Evolutionary conservation across 2,329 filamentous ascomycete genomes (phyloP).

Genomic region (Dactylellina leptospora): DNA sequence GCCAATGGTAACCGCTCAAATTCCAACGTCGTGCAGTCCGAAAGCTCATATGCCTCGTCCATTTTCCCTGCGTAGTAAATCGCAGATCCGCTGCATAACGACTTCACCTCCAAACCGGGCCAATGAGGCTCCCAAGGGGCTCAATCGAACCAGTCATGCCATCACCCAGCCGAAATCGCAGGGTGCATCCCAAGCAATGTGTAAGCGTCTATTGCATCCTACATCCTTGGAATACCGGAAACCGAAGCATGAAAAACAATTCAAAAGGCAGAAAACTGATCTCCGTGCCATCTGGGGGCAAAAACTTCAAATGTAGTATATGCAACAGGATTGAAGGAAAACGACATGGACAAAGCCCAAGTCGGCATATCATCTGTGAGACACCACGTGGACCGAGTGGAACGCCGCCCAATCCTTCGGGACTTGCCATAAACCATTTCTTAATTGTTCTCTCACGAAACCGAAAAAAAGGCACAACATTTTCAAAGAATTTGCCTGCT

Average conservation of each 20-base stretch:
- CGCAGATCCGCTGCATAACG: slow-evolving; percentile 48
- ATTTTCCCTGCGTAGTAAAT: slow-evolving; percentile 17
- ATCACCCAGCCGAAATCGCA: slow-evolving; percentile 99
- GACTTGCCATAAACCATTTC: slow-evolving; percentile 25
- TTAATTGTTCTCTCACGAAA: not conserved
- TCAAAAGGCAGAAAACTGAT: not conserved
- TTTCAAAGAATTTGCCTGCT: slow-evolving; percentile 29
- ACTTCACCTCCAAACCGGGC: slow-evolving; percentile 43
- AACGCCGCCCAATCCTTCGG: slow-evolving; percentile 32
- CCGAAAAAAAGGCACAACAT: not conserved
- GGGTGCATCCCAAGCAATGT: slow-evolving; percentile 97
- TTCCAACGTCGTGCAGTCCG: slow-evolving; percentile 9
- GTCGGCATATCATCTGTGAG: slow-evolving; percentile 84
- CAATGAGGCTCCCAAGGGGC: slow-evolving; percentile 41
- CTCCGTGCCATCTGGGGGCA: not conserved
- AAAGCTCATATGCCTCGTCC: slow-evolving; percentile 9
- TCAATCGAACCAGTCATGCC: slow-evolving; percentile 83
- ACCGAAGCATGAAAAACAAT: not conserved
- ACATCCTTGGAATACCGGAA: slow-evolving; percentile 2
- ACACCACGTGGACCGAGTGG: slow-evolving; percentile 49
- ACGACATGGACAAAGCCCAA: slow-evolving; percentile 94
- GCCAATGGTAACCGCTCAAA: slow-evolving; percentile 25
- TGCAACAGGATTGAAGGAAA: slow-evolving; percentile 85
- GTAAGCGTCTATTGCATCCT: slow-evolving; percentile 34
- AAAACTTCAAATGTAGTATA: slow-evolving; percentile 67